phyloP scores from a whole-genome alignment of 148 eudicot species.

The Chenopodium quinoa region DNA sequence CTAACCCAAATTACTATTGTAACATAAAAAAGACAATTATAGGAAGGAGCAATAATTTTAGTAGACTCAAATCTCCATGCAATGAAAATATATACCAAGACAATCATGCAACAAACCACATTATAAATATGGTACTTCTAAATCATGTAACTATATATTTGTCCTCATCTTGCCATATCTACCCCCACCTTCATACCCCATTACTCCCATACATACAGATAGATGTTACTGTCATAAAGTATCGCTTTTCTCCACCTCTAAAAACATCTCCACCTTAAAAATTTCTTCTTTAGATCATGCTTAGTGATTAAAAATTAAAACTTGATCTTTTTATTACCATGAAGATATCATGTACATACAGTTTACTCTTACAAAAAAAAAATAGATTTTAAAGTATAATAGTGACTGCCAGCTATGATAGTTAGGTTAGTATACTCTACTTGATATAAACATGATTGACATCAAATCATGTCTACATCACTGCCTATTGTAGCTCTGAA shows the following conservation, averaged over 20 bases:
- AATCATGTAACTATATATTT: slow-evolving; percentile 19
- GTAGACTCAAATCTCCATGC: slow-evolving; percentile 20
- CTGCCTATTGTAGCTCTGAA: too few species aligned
- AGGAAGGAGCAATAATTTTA: slow-evolving; percentile 4
- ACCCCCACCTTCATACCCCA: slow-evolving; percentile 18
- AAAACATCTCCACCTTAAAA: slow-evolving; percentile 25
- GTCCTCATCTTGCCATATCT: slow-evolving; percentile 21
- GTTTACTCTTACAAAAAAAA: too few species aligned
- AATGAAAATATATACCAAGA: slow-evolving; percentile 13
- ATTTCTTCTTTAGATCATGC: slow-evolving; percentile 18
- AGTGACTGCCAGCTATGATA: too few species aligned
- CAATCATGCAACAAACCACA: neutral
- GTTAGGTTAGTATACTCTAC: too few species aligned
- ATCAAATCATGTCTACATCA: too few species aligned
- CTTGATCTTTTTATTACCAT: neutral
- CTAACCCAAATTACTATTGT: neutral
- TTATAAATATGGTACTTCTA: neutral
- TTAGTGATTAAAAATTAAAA: slow-evolving; percentile 10
- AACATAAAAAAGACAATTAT: slow-evolving; percentile 9
- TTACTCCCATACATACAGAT: slow-evolving; percentile 5
- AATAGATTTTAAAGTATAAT: too few species aligned
- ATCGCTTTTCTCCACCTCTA: slow-evolving; percentile 28
- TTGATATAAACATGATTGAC: too few species aligned
- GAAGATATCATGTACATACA: neutral
- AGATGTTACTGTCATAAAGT: slow-evolving; percentile 26